Evolutionary conservation across 1,139 yeast species (phyloP).

Genomic region (Blastobotrys capitulatus): DNA sequence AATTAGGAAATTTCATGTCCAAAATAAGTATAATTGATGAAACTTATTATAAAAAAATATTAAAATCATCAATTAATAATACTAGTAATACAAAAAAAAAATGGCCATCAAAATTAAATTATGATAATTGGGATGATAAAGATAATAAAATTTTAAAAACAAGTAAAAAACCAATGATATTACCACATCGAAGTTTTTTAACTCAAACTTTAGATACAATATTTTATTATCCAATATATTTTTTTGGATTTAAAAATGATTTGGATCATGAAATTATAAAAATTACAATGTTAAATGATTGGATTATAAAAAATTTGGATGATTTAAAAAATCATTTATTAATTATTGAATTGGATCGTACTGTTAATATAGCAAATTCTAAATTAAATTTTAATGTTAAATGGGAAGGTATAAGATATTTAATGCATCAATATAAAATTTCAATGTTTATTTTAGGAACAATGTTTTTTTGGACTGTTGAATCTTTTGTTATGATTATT

Average conservation of each 20-base stretch:
- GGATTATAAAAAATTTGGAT: constrained; percentile 5
- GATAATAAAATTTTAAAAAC: neutral
- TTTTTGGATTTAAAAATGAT: constrained; percentile 16
- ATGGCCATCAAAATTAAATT: constrained; percentile 10
- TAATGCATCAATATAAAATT: constrained; percentile 46
- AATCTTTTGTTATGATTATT: constrained; percentile 20
- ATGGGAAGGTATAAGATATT: constrained; percentile 56
- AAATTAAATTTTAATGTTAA: constrained; percentile 32
- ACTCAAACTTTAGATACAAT: constrained; percentile 29
- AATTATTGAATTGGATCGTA: constrained; percentile 27
- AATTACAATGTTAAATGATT: neutral
- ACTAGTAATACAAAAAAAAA: neutral
- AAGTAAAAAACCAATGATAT: constrained; percentile 15
- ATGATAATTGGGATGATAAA: neutral
- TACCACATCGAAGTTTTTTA: constrained; percentile 29
- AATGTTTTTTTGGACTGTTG: constrained; percentile 44
- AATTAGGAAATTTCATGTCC: constrained; percentile 34
- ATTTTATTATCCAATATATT: constrained; percentile 28
- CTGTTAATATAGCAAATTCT: constrained; percentile 29
- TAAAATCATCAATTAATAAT: neutral
- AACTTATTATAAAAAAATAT: neutral
- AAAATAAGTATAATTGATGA: constrained; percentile 13
- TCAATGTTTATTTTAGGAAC: constrained; percentile 49
- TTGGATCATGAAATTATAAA: neutral
- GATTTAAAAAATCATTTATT: constrained; percentile 11